Evolutionary conservation across 176 grass and related monocot species (phyloP).

Genomic region (Canna indica): DNA sequence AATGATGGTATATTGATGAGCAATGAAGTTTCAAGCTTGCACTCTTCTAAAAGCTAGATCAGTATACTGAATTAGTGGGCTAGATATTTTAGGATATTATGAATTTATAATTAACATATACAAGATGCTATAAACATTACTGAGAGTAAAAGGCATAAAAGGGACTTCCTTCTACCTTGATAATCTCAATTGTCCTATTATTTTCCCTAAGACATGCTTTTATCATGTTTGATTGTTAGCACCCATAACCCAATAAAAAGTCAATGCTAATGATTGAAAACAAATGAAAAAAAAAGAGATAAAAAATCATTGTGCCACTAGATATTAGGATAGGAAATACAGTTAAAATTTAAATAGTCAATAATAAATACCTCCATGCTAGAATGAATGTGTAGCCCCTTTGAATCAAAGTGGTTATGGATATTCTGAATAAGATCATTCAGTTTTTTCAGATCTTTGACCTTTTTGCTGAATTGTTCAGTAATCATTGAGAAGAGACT

Average conservation of each 20-base stretch:
- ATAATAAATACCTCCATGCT: slow-evolving; percentile 47
- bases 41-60: too few species aligned
- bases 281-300: not conserved
- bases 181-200: too few species aligned
- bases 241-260: not conserved
- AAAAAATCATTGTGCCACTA: not conserved
- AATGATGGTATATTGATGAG: too few species aligned
- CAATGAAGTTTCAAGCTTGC: too few species aligned
- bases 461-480: slow-evolving; percentile 68
- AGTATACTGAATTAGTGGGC: too few species aligned
- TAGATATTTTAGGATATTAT: too few species aligned
- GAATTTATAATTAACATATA: too few species aligned
- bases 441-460: slow-evolving; percentile 55
- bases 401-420: slow-evolving; percentile 51
- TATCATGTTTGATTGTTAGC: not conserved
- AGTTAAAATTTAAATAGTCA: not conserved
- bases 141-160: too few species aligned
- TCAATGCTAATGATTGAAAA: not conserved
- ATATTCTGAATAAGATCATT: slow-evolving; percentile 53
- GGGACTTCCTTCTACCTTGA: too few species aligned
- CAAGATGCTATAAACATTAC: too few species aligned
- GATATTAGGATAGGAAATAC: not conserved
- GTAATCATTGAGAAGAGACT: slow-evolving; percentile 41
- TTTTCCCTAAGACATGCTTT: too few species aligned
- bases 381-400: slow-evolving; percentile 41